Percentiles rank a stretch among this genome's conserved stretches.
phyloP scores from a whole-genome alignment of 305 asterid species.

The Rubia occidens region DNA sequence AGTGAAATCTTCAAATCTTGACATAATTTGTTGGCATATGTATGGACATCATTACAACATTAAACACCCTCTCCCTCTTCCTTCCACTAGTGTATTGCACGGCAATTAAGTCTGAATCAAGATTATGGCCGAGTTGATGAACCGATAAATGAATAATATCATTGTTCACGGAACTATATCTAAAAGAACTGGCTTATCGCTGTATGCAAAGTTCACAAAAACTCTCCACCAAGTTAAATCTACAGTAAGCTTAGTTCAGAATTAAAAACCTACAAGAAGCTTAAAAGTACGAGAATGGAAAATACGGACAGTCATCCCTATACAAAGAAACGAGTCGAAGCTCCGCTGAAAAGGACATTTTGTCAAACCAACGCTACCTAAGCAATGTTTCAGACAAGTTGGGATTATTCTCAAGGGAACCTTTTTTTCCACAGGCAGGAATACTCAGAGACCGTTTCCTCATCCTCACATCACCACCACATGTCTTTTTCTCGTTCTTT shows the following conservation, averaged over 20 bases:
- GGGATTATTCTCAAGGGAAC: conserved; percentile 18
- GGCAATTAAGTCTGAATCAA: too few relatives aligned
- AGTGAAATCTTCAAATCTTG: too few relatives aligned
- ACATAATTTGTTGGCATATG: too few relatives aligned
- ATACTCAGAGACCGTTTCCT: conserved; percentile 35
- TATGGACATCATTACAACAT: too few relatives aligned
- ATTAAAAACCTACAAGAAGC: background rate
- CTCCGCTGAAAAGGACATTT: background rate
- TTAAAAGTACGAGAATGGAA: background rate
- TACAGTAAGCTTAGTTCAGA: background rate
- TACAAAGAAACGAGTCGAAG: background rate
- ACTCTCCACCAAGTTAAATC: background rate
- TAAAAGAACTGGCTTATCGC: too few relatives aligned
- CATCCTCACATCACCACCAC: conserved; percentile 21
- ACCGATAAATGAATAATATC: background rate
- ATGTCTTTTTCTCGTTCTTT: conserved; percentile 28
- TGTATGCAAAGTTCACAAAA: too few relatives aligned
- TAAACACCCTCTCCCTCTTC: too few relatives aligned
- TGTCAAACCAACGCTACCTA: conserved; percentile 7
- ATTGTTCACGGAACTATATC: background rate
- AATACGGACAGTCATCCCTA: background rate
- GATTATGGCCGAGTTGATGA: too few relatives aligned
- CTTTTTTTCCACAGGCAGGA: conserved; percentile 25
- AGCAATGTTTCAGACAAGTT: conserved; percentile 14
- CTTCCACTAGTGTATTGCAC: too few relatives aligned